Evolutionary conservation across 2,329 filamentous ascomycete genomes (phyloP).

Genomic region (Phialemonium atrogriseum): DNA sequence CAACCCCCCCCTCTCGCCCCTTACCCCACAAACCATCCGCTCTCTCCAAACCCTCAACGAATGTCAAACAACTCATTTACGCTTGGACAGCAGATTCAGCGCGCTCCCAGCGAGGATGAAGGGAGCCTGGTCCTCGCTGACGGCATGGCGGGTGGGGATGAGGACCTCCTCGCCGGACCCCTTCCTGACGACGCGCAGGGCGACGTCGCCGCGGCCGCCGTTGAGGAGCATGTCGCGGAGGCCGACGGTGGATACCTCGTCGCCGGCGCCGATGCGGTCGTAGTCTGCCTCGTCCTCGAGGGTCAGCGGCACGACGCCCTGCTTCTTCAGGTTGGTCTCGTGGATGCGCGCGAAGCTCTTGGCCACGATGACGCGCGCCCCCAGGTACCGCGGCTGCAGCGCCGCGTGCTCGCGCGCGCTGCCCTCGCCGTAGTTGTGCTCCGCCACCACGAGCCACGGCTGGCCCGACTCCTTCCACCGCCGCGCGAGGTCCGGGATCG

Average conservation of each 20-base stretch:
- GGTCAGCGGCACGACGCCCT: constrained; percentile 89
- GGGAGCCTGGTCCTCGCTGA: constrained; percentile 81
- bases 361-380: constrained; percentile 73
- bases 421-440: constrained; percentile 95
- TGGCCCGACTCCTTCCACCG: constrained; percentile 69
- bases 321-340: constrained; percentile 92
- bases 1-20: not conserved
- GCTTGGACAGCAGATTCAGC: constrained; percentile 76
- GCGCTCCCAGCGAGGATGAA: constrained; percentile 94
- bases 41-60: not conserved
- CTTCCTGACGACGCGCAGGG: constrained; percentile 56
- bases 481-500: constrained; percentile 81
- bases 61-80: constrained; percentile 2
- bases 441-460: constrained; percentile 89
- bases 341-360: constrained; percentile 82
- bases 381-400: constrained; percentile 75
- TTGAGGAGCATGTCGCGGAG: constrained; percentile 72
- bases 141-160: constrained; percentile 76
- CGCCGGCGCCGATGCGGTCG: constrained; percentile 72
- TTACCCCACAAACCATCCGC: not conserved
- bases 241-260: constrained; percentile 75
- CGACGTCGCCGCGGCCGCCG: constrained; percentile 70
- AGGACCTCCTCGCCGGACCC: constrained; percentile 53
- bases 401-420: constrained; percentile 82
- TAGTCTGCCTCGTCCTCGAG: constrained; percentile 87